These are phyloP conservation scores for Phlebiopsis gigantea DNA, from an alignment of 768 basidiomycete species.

Conservation along the genomic window DNA sequence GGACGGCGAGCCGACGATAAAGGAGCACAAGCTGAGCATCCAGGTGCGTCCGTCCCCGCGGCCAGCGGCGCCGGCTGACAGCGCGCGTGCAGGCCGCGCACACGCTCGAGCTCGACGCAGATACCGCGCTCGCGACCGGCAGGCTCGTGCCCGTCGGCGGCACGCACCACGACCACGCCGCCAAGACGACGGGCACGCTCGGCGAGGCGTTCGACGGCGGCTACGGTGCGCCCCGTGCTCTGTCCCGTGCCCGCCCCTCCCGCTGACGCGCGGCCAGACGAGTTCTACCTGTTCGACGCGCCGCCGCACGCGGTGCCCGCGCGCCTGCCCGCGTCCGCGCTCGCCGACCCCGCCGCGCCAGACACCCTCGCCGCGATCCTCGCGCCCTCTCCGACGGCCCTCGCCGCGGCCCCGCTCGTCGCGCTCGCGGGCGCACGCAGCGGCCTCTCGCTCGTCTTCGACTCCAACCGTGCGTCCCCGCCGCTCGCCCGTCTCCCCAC, in stretches of 20 bases:
- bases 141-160: slow-evolving; percentile 40
- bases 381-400: background rate
- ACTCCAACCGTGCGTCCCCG: slow-evolving; percentile 61
- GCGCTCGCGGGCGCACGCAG: slow-evolving; percentile 51
- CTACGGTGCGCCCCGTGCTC: slow-evolving; percentile 44
- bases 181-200: slow-evolving; percentile 30
- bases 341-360: slow-evolving; percentile 25
- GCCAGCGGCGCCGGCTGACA: background rate
- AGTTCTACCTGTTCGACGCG: slow-evolving; percentile 55
- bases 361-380: slow-evolving; percentile 30
- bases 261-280: slow-evolving; percentile 37
- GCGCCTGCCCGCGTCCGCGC: slow-evolving; percentile 39
- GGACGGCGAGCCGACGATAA: slow-evolving; percentile 39
- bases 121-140: slow-evolving; percentile 45
- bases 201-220: slow-evolving; percentile 50
- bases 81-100: slow-evolving; percentile 24
- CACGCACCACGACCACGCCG: slow-evolving; percentile 38
- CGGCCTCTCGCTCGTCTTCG: slow-evolving; percentile 55
- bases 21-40: slow-evolving; percentile 41
- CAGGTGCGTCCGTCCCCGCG: slow-evolving; percentile 28
- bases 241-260: background rate
- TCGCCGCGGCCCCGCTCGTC: slow-evolving; percentile 35
- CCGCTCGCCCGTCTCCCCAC: background rate
- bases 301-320: slow-evolving; percentile 36
- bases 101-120: slow-evolving; percentile 45